phyloP scores from a whole-genome alignment of 345 rosid genomes.

The Eucalyptus marginata region DNA sequence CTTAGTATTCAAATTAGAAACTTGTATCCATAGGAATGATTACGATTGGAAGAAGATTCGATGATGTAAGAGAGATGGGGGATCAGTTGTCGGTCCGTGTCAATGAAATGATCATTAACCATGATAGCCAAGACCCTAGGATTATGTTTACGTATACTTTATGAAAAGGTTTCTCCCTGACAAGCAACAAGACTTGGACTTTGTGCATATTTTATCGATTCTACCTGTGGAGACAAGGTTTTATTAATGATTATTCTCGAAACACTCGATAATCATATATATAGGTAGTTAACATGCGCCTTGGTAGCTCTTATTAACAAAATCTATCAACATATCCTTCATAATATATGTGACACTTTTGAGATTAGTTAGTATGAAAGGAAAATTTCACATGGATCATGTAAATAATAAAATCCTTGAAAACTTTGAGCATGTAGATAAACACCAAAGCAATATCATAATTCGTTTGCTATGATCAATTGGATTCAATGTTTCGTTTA shows the following conservation, averaged over 20 bases:
- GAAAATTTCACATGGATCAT: background rate
- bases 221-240: background rate
- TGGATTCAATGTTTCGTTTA: background rate
- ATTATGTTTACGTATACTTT: background rate
- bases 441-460: background rate
- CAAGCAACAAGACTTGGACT: background rate
- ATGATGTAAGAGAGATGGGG: background rate
- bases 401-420: background rate
- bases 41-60: background rate
- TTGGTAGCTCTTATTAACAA: background rate
- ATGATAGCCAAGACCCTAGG: background rate
- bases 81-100: background rate
- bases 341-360: background rate
- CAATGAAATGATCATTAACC: background rate
- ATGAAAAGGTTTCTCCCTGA: background rate
- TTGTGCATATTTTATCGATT: background rate
- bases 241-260: background rate
- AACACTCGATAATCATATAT: background rate
- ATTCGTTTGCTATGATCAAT: accelerated
- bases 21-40: background rate
- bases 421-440: background rate
- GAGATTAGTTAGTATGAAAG: background rate
- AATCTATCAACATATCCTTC: background rate
- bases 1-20: background rate
- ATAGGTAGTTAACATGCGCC: background rate